These are phyloP conservation scores for Backusella tarrabulga DNA, from an alignment of 192 early-diverging fungal genomes.

Conservation along the genomic window DNA sequence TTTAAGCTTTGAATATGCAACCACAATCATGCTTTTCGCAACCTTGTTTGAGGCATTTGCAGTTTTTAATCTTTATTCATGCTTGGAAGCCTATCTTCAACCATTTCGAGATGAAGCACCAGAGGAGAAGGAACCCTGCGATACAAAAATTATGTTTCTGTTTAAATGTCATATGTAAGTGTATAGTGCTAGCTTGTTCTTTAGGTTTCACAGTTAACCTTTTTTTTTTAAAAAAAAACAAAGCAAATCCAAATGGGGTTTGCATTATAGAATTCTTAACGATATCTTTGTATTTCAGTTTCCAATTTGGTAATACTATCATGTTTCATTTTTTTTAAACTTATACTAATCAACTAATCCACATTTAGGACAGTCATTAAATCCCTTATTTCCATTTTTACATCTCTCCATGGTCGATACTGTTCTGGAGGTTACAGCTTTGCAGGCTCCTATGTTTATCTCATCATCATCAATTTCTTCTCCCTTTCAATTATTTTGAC, in stretches of 20 bases:
- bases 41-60: constrained; percentile 36
- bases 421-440: constrained; percentile 27
- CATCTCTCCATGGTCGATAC: constrained; percentile 30
- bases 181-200: not conserved
- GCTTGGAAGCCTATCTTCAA: constrained; percentile 32
- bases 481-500: constrained; percentile 33
- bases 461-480: constrained; percentile 33
- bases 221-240: not conserved
- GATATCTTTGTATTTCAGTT: constrained; percentile 36
- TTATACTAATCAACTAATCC: not conserved
- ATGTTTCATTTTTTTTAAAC: not conserved
- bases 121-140: constrained; percentile 4
- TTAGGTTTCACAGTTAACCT: not conserved
- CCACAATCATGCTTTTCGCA: constrained; percentile 37
- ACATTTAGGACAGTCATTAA: constrained; percentile 19
- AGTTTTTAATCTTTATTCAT: constrained; percentile 35
- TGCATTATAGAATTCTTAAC: constrained; percentile 35
- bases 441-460: constrained; percentile 34
- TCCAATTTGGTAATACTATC: constrained; percentile 30
- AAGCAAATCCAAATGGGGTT: constrained; percentile 34
- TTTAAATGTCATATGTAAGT: constrained; percentile 33
- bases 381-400: constrained; percentile 31
- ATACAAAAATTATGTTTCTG: constrained; percentile 28
- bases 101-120: constrained; percentile 29
- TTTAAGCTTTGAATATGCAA: constrained; percentile 23